Evolutionary conservation across 768 basidiomycete species (phyloP).

Genomic region (Lepiota brunneoincarnata): DNA sequence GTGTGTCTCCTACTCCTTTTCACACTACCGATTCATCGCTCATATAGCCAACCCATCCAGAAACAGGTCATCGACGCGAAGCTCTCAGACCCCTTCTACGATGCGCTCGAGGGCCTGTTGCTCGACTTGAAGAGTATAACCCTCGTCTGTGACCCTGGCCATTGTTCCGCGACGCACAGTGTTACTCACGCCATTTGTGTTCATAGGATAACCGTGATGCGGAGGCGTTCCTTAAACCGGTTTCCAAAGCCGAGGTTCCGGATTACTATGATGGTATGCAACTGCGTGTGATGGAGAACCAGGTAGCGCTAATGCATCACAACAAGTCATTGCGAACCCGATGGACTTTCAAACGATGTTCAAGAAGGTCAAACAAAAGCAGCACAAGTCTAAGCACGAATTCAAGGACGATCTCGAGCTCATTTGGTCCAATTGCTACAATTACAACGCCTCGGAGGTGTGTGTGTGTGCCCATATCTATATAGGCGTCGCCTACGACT

Average conservation of each 20-base stretch:
- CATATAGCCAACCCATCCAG: slow-evolving; percentile 16
- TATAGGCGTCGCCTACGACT: not conserved
- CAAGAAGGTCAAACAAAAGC: slow-evolving; percentile 90
- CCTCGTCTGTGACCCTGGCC: slow-evolving; percentile 42
- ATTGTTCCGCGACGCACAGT: slow-evolving; percentile 23
- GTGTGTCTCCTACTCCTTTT: slow-evolving; percentile 47
- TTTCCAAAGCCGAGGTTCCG: slow-evolving; percentile 84
- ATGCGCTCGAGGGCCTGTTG: slow-evolving; percentile 87
- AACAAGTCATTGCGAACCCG: slow-evolving; percentile 92
- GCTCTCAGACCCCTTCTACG: slow-evolving; percentile 87
- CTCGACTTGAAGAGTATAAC: slow-evolving; percentile 79
- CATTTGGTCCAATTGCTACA: slow-evolving; percentile 95
- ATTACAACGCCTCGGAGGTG: slow-evolving; percentile 89
- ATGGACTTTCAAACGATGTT: slow-evolving; percentile 96
- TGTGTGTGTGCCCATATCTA: slow-evolving; percentile 52
- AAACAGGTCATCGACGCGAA: slow-evolving; percentile 60
- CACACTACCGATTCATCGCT: slow-evolving; percentile 8
- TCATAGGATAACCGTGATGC: slow-evolving; percentile 84
- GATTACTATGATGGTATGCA: slow-evolving; percentile 89
- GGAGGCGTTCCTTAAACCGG: slow-evolving; percentile 91
- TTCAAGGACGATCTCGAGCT: slow-evolving; percentile 94
- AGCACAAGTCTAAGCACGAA: slow-evolving; percentile 91
- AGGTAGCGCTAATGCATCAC: slow-evolving; percentile 1
- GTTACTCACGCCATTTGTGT: slow-evolving; percentile 20
- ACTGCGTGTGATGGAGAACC: slow-evolving; percentile 4